phyloP scores from a whole-genome alignment of 106 monocot genomes.

The Iris macrosiphon region DNA sequence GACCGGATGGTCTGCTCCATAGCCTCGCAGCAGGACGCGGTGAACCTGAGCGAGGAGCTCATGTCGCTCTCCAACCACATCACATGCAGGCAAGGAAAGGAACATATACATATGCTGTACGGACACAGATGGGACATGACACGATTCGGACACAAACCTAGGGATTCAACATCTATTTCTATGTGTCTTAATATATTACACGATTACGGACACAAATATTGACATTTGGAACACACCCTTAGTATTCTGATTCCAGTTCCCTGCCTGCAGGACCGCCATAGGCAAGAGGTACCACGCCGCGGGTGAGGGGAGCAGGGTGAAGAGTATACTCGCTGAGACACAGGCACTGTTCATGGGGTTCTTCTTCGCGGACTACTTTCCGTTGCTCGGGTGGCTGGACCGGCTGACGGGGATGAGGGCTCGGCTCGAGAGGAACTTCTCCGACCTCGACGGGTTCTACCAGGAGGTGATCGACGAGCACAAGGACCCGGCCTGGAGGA shows the following conservation, averaged over 20 bases:
- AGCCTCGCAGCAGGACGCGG: background rate
- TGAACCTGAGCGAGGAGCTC: background rate
- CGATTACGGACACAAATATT: too few relatives aligned
- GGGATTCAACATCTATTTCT: too few relatives aligned
- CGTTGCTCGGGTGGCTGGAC: constrained; percentile 3
- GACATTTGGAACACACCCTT: too few relatives aligned
- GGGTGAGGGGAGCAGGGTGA: background rate
- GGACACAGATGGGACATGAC: too few relatives aligned
- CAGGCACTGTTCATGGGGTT: background rate
- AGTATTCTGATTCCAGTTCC: too few relatives aligned
- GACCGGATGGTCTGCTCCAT: background rate
- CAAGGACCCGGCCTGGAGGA: background rate
- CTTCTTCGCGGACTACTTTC: background rate
- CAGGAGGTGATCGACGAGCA: constrained; percentile 5
- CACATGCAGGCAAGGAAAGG: too few relatives aligned
- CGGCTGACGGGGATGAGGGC: background rate
- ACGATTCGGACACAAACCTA: too few relatives aligned
- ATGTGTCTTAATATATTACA: too few relatives aligned
- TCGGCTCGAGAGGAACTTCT: background rate
- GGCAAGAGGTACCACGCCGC: background rate
- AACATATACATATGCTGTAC: too few relatives aligned
- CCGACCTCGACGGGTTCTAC: background rate
- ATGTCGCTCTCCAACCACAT: background rate
- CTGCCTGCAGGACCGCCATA: background rate
- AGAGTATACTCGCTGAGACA: background rate